These are phyloP conservation scores for Melaleuca alternifolia DNA, from an alignment of 345 rosid genomes.

Conservation along the genomic window DNA sequence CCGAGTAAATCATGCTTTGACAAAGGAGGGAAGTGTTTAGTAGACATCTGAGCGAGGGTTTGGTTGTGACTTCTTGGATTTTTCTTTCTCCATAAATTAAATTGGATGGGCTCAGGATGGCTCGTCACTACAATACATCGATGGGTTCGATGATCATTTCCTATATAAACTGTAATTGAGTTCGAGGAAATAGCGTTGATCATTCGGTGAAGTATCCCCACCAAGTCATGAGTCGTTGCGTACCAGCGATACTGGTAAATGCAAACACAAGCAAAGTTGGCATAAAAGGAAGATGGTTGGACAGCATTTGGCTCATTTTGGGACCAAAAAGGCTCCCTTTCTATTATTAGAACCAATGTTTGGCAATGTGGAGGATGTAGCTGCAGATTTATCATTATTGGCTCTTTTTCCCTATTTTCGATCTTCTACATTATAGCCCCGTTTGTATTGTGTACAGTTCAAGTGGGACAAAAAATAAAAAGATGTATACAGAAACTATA, in stretches of 20 bases:
- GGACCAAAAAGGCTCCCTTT: too few relatives aligned
- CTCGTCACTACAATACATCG: not conserved
- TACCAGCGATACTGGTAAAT: not conserved
- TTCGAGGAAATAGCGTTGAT: too few relatives aligned
- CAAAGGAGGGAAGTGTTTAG: not conserved
- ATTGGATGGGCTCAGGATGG: not conserved
- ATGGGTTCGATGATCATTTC: too few relatives aligned
- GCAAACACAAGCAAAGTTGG: not conserved
- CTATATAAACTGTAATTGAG: too few relatives aligned
- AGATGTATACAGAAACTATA: not conserved
- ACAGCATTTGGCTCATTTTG: not conserved
- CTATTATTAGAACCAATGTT: not conserved
- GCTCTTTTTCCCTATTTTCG: not conserved
- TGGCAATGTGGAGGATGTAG: not conserved
- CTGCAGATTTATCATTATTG: not conserved
- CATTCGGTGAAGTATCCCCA: too few relatives aligned
- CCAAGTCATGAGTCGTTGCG: not conserved
- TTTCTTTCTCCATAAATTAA: not conserved
- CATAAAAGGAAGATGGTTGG: not conserved
- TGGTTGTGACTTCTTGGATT: not conserved
- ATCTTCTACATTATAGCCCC: not conserved
- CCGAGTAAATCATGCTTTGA: not conserved
- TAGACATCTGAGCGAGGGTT: not conserved
- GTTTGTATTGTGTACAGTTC: not conserved
- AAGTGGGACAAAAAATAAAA: not conserved